Conservation (phyloP, 306 rosid genomes). For the Nissolia schottii region DNA sequence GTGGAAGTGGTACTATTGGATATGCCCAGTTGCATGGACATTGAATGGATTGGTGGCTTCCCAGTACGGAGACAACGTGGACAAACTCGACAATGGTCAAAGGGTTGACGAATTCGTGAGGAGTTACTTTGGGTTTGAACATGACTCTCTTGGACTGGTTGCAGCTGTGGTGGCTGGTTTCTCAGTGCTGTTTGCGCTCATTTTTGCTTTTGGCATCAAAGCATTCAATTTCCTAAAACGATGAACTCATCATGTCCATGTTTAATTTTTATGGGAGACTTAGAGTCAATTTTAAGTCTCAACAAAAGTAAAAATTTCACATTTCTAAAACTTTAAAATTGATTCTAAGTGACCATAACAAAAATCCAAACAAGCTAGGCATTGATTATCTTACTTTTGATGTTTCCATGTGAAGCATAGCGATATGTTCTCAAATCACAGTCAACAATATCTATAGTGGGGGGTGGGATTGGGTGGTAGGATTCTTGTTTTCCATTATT, state of each 20-base stretch:
- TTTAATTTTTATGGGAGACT: not conserved
- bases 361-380: too few relatives aligned
- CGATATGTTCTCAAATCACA: too few relatives aligned
- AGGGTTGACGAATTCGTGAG: conserved; percentile 56
- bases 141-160: conserved; percentile 52
- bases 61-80: conserved; percentile 56
- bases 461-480: too few relatives aligned
- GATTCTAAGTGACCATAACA: too few relatives aligned
- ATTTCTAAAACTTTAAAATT: too few relatives aligned
- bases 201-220: conserved; percentile 56
- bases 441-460: too few relatives aligned
- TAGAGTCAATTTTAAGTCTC: too few relatives aligned
- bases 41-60: conserved; percentile 67
- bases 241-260: conserved; percentile 25
- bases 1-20: conserved; percentile 91
- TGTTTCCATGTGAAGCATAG: too few relatives aligned
- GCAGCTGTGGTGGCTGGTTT: conserved; percentile 60
- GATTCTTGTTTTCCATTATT: too few relatives aligned
- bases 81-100: conserved; percentile 58
- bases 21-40: conserved; percentile 84
- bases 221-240: conserved; percentile 66
- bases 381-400: too few relatives aligned
- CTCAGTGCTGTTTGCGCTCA: conserved; percentile 58
- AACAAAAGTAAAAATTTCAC: too few relatives aligned
- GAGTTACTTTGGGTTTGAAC: conserved; percentile 58